Conservation (phyloP, 306 rosid genomes). For the Cucurbita maxima region DNA sequence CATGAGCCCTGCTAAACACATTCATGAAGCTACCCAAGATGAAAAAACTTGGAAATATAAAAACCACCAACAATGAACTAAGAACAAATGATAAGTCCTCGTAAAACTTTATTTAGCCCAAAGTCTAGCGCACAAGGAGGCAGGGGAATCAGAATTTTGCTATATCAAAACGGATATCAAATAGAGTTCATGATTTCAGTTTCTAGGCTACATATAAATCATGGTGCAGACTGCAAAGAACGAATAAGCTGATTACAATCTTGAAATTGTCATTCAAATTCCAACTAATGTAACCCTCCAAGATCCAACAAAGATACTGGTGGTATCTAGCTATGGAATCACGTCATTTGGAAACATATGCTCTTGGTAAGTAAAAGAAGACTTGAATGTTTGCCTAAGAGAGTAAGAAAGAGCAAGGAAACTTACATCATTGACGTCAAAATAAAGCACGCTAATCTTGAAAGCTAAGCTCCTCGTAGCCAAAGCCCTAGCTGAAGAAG, state of each 20-base stretch:
- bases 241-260: not conserved
- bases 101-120: not conserved
- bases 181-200: not conserved
- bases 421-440: slow-evolving; percentile 59
- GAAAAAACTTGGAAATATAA: not conserved
- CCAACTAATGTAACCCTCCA: not conserved
- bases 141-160: not conserved
- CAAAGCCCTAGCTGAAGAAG: slow-evolving; percentile 82
- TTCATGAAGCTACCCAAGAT: not conserved
- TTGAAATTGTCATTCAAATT: not conserved
- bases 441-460: slow-evolving; percentile 86
- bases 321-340: not conserved
- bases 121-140: not conserved
- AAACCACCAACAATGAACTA: not conserved
- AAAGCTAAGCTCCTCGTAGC: slow-evolving; percentile 93
- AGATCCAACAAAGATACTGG: not conserved
- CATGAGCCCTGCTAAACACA: not conserved
- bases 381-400: not conserved
- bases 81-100: not conserved
- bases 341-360: not conserved
- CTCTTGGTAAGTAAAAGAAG: not conserved
- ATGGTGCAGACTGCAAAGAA: not conserved
- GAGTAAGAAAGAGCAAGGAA: not conserved
- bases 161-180: not conserved
- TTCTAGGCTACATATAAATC: not conserved